phyloP scores from a whole-genome alignment of 2,329 filamentous ascomycete species.

The Pseudogymnoascus sp. region DNA sequence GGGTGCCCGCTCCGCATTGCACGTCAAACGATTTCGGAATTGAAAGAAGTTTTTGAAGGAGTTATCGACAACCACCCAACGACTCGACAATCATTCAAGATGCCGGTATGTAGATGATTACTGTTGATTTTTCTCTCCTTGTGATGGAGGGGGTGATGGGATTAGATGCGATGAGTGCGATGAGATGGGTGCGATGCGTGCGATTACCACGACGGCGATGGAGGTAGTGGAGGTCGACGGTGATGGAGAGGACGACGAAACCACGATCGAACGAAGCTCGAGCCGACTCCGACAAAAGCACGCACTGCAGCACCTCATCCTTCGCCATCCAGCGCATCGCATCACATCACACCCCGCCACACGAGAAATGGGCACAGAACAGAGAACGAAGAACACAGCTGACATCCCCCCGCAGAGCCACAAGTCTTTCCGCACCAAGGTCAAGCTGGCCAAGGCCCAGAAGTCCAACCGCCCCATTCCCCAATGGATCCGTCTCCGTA shows the following conservation, averaged over 20 bases:
- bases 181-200: background rate
- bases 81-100: conserved; percentile 38
- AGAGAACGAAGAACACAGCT: conserved; percentile 14
- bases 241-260: background rate
- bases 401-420: conserved; percentile 61
- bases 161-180: background rate
- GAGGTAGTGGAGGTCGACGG: background rate
- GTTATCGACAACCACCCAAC: conserved; percentile 6
- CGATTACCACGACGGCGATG: conserved; percentile 4
- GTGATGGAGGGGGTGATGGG: conserved; percentile 2
- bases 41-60: background rate
- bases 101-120: conserved; percentile 38
- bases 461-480: conserved; percentile 99
- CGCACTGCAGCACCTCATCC: background rate
- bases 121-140: conserved; percentile 18
- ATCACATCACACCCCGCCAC: background rate
- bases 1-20: background rate
- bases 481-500: conserved; percentile 98
- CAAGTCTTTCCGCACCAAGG: conserved; percentile 99
- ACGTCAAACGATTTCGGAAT: background rate
- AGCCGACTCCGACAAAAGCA: background rate
- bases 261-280: background rate
- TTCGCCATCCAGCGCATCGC: background rate
- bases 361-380: conserved; percentile 8
- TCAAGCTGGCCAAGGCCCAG: conserved; percentile 99